Evolutionary conservation across 208 protist genomes (phyloP).

Genomic region (Vickermania spadyakhi): DNA sequence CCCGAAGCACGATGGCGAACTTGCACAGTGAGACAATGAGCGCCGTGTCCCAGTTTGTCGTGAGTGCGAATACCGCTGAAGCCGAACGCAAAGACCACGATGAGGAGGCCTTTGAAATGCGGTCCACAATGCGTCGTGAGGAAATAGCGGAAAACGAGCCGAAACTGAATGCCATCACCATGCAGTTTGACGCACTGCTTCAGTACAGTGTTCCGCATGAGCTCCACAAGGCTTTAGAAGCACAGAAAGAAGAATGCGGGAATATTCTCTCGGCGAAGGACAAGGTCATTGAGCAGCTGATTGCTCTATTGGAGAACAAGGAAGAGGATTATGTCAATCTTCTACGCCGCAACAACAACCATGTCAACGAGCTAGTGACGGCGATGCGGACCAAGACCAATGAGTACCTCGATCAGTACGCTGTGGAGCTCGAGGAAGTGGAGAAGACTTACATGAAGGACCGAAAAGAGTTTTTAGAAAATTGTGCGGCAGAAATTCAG

Average conservation of each 20-base stretch:
- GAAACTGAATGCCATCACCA: slow-evolving; percentile 54
- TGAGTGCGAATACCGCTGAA: slow-evolving; percentile 53
- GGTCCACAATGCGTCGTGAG: slow-evolving; percentile 24
- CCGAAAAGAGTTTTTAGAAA: slow-evolving; percentile 58
- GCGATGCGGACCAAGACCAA: slow-evolving; percentile 84
- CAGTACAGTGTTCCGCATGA: slow-evolving; percentile 78
- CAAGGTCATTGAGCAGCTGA: slow-evolving; percentile 73
- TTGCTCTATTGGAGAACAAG: slow-evolving; percentile 67
- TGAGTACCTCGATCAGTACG: slow-evolving; percentile 66
- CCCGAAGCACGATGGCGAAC: slow-evolving; percentile 30
- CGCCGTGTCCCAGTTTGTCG: slow-evolving; percentile 50
- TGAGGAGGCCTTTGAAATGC: slow-evolving; percentile 25
- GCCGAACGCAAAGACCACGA: slow-evolving; percentile 55
- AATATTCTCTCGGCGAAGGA: slow-evolving; percentile 82
- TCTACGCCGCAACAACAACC: slow-evolving; percentile 64
- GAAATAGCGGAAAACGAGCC: slow-evolving; percentile 48
- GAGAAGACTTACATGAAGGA: slow-evolving; percentile 85
- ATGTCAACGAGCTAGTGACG: slow-evolving; percentile 73
- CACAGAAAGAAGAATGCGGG: slow-evolving; percentile 68
- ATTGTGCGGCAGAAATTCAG: slow-evolving; percentile 74
- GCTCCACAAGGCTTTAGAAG: slow-evolving; percentile 60
- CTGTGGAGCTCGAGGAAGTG: slow-evolving; percentile 69
- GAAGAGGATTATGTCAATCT: slow-evolving; percentile 90
- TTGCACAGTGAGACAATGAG: slow-evolving; percentile 26
- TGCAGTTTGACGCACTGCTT: slow-evolving; percentile 87